Conservation (phyloP, 2,329 filamentous ascomycete genomes). For the Penicillium sp. region DNA sequence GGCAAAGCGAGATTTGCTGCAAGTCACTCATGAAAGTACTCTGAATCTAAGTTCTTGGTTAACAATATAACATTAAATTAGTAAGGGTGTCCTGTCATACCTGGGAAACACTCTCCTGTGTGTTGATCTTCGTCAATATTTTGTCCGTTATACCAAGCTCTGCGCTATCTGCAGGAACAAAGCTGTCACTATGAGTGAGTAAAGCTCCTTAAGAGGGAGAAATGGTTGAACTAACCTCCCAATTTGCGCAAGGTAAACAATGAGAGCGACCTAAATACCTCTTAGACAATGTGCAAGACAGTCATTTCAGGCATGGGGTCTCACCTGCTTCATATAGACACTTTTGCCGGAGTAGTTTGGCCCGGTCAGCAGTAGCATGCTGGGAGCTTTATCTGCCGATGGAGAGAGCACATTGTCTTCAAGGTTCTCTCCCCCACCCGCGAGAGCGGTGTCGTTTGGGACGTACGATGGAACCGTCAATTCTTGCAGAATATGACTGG, state of each 20-base stretch:
- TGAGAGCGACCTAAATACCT: constrained; percentile 65
- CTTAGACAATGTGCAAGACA: constrained; percentile 5
- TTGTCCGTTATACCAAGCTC: constrained; percentile 86
- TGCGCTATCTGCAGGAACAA: constrained; percentile 76
- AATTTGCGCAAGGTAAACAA: constrained; percentile 88
- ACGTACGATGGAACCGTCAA: constrained; percentile 77
- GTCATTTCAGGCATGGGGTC: not conserved
- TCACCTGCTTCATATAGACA: constrained; percentile 81
- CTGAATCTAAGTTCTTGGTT: constrained; percentile 46
- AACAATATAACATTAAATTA: not conserved
- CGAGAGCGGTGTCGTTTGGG: constrained; percentile 72
- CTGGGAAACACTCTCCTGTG: constrained; percentile 65
- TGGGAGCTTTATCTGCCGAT: constrained; percentile 48
- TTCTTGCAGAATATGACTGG: constrained; percentile 78
- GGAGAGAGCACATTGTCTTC: not conserved
- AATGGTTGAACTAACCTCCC: constrained; percentile 52
- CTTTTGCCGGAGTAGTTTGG: constrained; percentile 98
- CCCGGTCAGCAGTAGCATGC: constrained; percentile 78
- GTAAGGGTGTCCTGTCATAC: constrained; percentile 20
- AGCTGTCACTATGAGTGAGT: constrained; percentile 52
- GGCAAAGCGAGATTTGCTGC: constrained; percentile 76
- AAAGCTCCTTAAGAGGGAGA: not conserved
- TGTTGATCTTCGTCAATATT: constrained; percentile 82
- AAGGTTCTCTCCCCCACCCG: constrained; percentile 51
- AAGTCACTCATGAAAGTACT: constrained; percentile 78